Evolutionary conservation across 805 yeast genomes (phyloP), one percentile per base, ranked within the genome.

Genomic region (Myxozyma sirexii): DNA sequence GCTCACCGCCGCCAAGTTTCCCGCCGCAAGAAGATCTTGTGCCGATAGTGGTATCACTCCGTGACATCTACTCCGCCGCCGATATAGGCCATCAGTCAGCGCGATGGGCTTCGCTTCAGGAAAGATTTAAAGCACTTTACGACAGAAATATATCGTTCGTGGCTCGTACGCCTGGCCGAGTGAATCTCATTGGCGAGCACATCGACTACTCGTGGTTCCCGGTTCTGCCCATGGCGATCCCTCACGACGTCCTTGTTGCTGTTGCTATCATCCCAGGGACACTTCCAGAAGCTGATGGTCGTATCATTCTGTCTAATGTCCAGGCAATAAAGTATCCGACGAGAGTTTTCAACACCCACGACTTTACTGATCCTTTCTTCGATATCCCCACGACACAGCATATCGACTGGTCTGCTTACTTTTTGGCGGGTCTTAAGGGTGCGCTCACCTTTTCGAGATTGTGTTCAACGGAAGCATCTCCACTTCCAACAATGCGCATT

Each of bases 141-240:
- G 61, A 54, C 48, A 48, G 51, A 12, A 54, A 41, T 10, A 80
- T 82, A 3, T 79, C 77, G 35, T 80, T 84, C 68, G 72, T 83
- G 39, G 75, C 84, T 23, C 76, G 91, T 53, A 81, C 88, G n/a
- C 91, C 92, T 17, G 91, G 91, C 38, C 75, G 92, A 66, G 91
- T 87, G 56, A 86, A 86, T 70, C 74, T 86, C 60, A 84, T 86
- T 57, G 92, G 92, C 38, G 92, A 86, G 67, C 92, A 86, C 69
- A 82, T 86, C 56, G 92, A 87, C 74, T 87, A 86, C 70, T 82
- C 83, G 64, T 80, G 82, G 69, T 86, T 84, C 70, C 79, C 89
- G 4, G 88, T 84, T 12, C 77, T 86, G 66, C 91, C 91, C n/a
- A 82, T 87, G 85, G 90, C 92, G 2, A 82, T 86, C 31, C 86